Base-by-base conservation (phyloP, 805 yeast species). In the Kodamaea lidongshanica region DNA sequence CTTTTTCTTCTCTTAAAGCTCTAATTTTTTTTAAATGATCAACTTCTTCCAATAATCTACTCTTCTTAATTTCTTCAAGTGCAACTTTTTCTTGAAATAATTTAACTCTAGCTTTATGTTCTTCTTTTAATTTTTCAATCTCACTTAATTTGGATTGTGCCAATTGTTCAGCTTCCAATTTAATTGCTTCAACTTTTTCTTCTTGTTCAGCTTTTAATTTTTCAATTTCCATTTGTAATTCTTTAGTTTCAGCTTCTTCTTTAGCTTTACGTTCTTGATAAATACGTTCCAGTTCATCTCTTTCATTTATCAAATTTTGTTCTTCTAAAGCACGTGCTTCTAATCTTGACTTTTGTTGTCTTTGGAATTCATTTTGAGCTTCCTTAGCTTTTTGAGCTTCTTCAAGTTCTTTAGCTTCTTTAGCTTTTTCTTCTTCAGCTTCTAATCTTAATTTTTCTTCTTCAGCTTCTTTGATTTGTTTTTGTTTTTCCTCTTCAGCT, bases 1-100 rank as follows among this genome's bases (percentile, higher is more conserved):
- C 56, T 40, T 58, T 62, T 33, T 63, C 65, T 31, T 53, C 63
- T 36, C 64, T 54, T 35, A 64, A 50, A 17, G 54, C 57, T 44
- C 52, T 50, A 43, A 57, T 53, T 39, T 55, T 53, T 43, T 64
- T 62, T 46, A 65, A 53, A 40, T 61, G 58, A 16, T 50, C 58
- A 33, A 54, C 57, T 44, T 59, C 70, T 27, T 54, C 67, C 42
- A 54, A 43, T 38, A 62, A 50, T 37, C 61, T 54, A 26, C 45
- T 39, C 42, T 51, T 54, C 43, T 64, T 63, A 32, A 56, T 52
- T 41, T 60, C 67, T 40, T 58, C 65, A 28, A 54, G 49, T 28
- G 54, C 57, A 37, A 57, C 46, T 34, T 50, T 47, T 25, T 52
- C 40, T 30, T 49, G 46, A 35, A 44, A 56, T 30, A 58, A 48